These are phyloP conservation scores for Pleurotus sapidus DNA, from an alignment of 768 basidiomycete genomes.

Conservation along the genomic window DNA sequence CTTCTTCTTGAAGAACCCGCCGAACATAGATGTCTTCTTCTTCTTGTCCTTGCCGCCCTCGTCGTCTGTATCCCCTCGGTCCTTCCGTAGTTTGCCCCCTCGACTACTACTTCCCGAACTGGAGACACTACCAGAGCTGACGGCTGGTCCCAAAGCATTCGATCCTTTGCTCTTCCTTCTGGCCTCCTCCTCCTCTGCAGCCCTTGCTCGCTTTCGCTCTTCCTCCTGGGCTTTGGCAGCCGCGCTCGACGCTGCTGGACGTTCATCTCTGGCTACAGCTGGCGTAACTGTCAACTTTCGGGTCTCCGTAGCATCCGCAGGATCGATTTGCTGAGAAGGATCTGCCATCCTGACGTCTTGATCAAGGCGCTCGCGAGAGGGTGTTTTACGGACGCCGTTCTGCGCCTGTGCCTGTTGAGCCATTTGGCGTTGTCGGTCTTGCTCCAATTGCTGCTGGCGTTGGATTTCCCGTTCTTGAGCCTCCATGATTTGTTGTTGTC, in stretches of 20 bases:
- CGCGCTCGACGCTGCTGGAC: conserved; percentile 31
- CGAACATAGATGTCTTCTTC: conserved; percentile 73
- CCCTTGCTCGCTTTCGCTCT: conserved; percentile 47
- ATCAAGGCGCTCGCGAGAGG: conserved; percentile 46
- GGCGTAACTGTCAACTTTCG: conserved; percentile 79
- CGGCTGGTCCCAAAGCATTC: conserved; percentile 27
- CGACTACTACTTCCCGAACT: conserved; percentile 18
- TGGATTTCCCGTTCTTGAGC: conserved; percentile 29
- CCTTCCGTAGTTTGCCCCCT: conserved; percentile 43
- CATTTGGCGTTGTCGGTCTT: conserved; percentile 25
- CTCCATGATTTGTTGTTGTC: conserved; percentile 30
- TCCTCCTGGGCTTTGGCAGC: conserved; percentile 47
- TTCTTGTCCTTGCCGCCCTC: conserved; percentile 47
- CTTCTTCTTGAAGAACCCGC: conserved; percentile 76
- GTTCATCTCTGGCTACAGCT: conserved; percentile 61
- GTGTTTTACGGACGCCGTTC: conserved; percentile 37
- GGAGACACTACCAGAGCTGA: conserved; percentile 37
- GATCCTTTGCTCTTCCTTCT: conserved; percentile 52
- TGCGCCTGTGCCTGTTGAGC: conserved; percentile 9
- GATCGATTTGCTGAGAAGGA: conserved; percentile 48
- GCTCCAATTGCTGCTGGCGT: conserved; percentile 22
- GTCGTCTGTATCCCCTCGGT: conserved; percentile 31
- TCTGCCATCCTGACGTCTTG: conserved; percentile 3
- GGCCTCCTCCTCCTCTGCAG: conserved; percentile 37
- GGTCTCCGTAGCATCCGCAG: conserved; percentile 69